Evolutionary conservation across 345 rosid species (phyloP), one percentile per base, ranked within the genome.

Genomic region (Citrus mangshanensis): DNA sequence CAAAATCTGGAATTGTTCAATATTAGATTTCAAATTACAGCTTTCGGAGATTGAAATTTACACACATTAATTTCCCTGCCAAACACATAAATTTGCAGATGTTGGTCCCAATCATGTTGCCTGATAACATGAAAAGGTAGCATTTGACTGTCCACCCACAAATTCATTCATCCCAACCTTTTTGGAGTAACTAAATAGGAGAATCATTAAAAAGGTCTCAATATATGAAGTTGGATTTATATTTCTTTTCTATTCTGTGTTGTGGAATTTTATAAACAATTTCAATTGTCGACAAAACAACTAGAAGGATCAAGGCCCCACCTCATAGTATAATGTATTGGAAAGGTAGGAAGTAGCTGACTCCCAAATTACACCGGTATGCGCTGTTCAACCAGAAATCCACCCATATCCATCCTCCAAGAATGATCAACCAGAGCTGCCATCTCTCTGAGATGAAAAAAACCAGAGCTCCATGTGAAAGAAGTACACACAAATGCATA

Each of bases 341-440:
- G 42, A n/a, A 70, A 46, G 70, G 30, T 58, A 77, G 76, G 72
- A 40, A 77, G 54, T 9, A 51, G 78, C 54, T 35, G 56, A 65
- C 38, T 77, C 58, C 51, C n/a, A 70, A 68, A 75, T 85, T 81
- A 93, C 64, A 84, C 63, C 51, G 87, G 89, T 76, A 86, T 80
- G 8, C 49, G 81, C 79, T 90, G 97, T 81, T 92, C 91, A 74
- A 64, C 80, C 67, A 93, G 82, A 84, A 87, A 77, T 81, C 98
- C 98, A 54, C 93, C 97, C 90, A 93, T 90, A 79, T 90, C 93
- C 97, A 93, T 95, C 83, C 92, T 90, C 97, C 98, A 93, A 59
- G 98, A 92, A 77, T 71, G 90, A 88, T 93, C 98, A 65, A 91
- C 97, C 78, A 95, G 84, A 74, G 86, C 70, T 65, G 87, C 83